Evolutionary conservation across 192 early-diverging fungal genomes (phyloP).

Genomic region (Dimargaris cristalligena): DNA sequence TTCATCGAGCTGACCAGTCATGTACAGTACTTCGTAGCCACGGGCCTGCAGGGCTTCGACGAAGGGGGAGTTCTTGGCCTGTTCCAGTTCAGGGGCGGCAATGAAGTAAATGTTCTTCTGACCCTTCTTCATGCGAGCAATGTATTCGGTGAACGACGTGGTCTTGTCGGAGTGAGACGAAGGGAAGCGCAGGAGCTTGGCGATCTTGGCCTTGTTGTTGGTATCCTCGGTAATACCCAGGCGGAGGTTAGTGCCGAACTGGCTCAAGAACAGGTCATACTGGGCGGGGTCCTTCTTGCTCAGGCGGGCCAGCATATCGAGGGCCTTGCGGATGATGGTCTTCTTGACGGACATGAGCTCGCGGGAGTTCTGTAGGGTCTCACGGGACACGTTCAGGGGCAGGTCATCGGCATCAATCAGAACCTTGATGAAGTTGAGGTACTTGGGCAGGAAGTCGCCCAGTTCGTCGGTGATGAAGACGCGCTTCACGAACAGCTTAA

Average conservation of each 20-base stretch:
- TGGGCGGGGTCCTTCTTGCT: slow-evolving; percentile 43
- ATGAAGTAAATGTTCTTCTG: slow-evolving; percentile 85
- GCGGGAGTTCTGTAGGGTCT: slow-evolving; percentile 83
- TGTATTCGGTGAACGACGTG: slow-evolving; percentile 55
- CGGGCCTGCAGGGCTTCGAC: slow-evolving; percentile 75
- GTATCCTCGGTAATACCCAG: slow-evolving; percentile 80
- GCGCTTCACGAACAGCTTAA: slow-evolving; percentile 88
- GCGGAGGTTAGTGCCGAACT: slow-evolving; percentile 64
- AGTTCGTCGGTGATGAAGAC: slow-evolving; percentile 95
- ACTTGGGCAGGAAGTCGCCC: slow-evolving; percentile 71
- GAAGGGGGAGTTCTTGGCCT: slow-evolving; percentile 72
- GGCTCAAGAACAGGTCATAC: slow-evolving; percentile 50
- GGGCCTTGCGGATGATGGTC: slow-evolving; percentile 71
- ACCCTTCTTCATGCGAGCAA: slow-evolving; percentile 71
- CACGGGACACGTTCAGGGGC: slow-evolving; percentile 95
- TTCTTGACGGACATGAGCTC: slow-evolving; percentile 68
- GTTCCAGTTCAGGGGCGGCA: slow-evolving; percentile 49
- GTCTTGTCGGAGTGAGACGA: slow-evolving; percentile 32
- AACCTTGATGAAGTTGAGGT: slow-evolving; percentile 83
- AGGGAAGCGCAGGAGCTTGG: slow-evolving; percentile 65
- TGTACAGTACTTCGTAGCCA: slow-evolving; percentile 77
- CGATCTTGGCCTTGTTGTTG: slow-evolving; percentile 49
- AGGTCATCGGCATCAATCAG: slow-evolving; percentile 93
- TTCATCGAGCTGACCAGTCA: slow-evolving; percentile 60
- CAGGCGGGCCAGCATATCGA: slow-evolving; percentile 69